Evolutionary conservation across 352 stramenopile genomes (phyloP), one percentile per base, ranked within the genome.

Genomic region (Globisporangium heterothallicum): DNA sequence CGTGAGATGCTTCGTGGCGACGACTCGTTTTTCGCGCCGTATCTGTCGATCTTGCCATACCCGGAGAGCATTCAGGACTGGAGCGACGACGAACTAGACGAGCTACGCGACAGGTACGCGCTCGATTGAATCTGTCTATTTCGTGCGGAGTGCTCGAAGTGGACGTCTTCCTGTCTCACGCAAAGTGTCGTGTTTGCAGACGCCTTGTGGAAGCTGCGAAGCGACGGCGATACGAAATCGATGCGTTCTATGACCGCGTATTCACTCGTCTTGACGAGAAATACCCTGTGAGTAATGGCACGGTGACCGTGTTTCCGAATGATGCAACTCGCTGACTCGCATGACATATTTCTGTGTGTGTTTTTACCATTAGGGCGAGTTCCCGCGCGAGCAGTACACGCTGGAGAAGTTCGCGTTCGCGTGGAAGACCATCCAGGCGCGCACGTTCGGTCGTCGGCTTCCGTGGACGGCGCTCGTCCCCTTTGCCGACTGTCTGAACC

Each of bases 401-500:
- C 70, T 77, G 0, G 68, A 84, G 34, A 70, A 63, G 41, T 94
- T 96, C 49, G 58, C 61, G 22, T 96, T 90, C 51, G 78, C 84
- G 30, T 97, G 84, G 84, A 88, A 92, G 53, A 90, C 81, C 10
- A 84, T 97, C 49, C 86, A 96, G 53, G 83, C 91, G 30, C 72
- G 91, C n/a, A 91, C 88, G 3, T 97, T 97, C 52, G 91, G 91
- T 2, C 76, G 87, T 7, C 74, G 86, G 2, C 64, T 97, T 55
- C 88, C 86, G 16, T 97, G 86, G 85, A 96, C 85, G 6, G 66
- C 86, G 4, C 72, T 97, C 38, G 91, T 97, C 32, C 91, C 91
- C 6, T 92, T 97, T 49, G 90, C 89, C 6, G 91, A 97, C 66
- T 95, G 83, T 44, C 67, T 97, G 13, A 97, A 97, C 56, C 91